Evolutionary conservation across 1,284 basidiomycete genomes (phyloP).

Genomic region (Macrocystidia cucumis): DNA sequence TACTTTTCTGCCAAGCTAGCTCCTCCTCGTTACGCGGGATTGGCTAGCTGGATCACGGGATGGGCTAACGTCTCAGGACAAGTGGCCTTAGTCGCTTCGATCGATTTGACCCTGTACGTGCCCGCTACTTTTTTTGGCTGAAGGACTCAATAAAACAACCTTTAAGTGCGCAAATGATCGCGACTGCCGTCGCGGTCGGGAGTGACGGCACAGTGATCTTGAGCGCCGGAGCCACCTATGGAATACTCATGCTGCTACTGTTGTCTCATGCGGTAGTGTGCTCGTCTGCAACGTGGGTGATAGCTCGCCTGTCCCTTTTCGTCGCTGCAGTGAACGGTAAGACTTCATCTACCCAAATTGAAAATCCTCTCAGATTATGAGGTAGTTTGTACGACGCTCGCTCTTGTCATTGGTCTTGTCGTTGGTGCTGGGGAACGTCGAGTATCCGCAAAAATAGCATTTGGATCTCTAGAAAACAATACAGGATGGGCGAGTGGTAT

Average conservation of each 20-base stretch:
- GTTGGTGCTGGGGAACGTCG: slow-evolving; percentile 46
- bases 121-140: too few species aligned
- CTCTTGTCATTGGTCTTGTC: slow-evolving; percentile 50
- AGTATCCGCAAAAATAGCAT: slow-evolving; percentile 61
- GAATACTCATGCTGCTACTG: slow-evolving; percentile 55
- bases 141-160: too few species aligned
- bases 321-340: slow-evolving; percentile 58
- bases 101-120: slow-evolving; percentile 46
- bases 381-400: slow-evolving; percentile 50
- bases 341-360: slow-evolving; percentile 10
- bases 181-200: slow-evolving; percentile 57
- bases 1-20: slow-evolving; percentile 71
- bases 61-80: slow-evolving; percentile 28
- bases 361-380: slow-evolving; percentile 2
- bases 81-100: slow-evolving; percentile 58
- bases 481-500: slow-evolving; percentile 58
- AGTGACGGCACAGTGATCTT: slow-evolving; percentile 44
- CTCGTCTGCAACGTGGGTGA: slow-evolving; percentile 56
- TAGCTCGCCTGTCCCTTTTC: slow-evolving; percentile 62
- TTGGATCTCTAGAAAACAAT: slow-evolving; percentile 64
- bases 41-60: slow-evolving; percentile 71
- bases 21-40: slow-evolving; percentile 44
- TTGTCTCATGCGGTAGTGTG: slow-evolving; percentile 61
- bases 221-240: slow-evolving; percentile 57
- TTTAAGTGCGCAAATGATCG: slow-evolving; percentile 65